These are phyloP conservation scores for Eucalyptus cloeziana DNA, from an alignment of 345 rosid species.

Conservation along the genomic window DNA sequence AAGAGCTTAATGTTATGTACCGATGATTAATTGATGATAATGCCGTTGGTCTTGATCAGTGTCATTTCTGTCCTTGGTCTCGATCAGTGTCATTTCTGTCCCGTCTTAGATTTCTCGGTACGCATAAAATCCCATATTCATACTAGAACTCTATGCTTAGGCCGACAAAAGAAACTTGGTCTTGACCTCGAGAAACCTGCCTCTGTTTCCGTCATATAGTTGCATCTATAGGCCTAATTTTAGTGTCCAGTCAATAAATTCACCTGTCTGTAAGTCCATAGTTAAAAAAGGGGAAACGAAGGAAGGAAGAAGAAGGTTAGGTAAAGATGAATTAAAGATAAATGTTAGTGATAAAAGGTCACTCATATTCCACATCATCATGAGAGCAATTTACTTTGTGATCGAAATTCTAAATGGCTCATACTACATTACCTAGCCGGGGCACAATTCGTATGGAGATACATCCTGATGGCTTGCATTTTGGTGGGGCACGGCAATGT, in stretches of 20 bases:
- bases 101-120: neutral
- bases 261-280: neutral
- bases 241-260: neutral
- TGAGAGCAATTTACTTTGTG: neutral
- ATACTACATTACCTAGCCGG: neutral
- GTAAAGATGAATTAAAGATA: neutral
- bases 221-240: neutral
- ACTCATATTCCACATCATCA: neutral
- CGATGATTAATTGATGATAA: neutral
- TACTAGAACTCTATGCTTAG: neutral
- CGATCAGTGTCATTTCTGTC: neutral
- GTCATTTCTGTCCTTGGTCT: neutral
- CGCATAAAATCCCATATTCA: neutral
- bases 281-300: neutral
- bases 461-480: neutral
- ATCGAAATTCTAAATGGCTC: neutral
- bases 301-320: neutral
- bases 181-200: neutral
- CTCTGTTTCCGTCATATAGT: neutral
- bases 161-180: neutral
- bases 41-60: neutral
- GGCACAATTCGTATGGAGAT: neutral
- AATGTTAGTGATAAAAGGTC: neutral
- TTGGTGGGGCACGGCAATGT: rapidly evolving
- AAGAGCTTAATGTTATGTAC: too few relatives aligned